Percentiles rank a stretch among this genome's conserved stretches.
These are phyloP conservation scores for Cryphonectria japonica DNA, from an alignment of 2,329 filamentous ascomycete genomes.

Conservation along the genomic window DNA sequence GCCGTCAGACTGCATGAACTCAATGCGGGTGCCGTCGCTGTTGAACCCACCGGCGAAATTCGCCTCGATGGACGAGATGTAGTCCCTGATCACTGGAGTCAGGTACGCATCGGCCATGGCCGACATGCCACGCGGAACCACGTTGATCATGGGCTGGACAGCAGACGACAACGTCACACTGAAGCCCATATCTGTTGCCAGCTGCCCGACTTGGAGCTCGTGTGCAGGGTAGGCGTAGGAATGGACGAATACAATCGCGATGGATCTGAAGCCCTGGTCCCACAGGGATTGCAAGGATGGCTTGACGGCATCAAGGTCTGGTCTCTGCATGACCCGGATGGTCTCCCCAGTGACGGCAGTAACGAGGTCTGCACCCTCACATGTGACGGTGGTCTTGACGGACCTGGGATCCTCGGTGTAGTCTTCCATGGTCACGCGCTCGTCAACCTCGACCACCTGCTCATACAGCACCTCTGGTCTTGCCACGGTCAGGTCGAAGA, in stretches of 20 bases:
- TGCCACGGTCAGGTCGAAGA: constrained; percentile 35
- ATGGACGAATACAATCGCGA: constrained; percentile 71
- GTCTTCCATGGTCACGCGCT: constrained; percentile 29
- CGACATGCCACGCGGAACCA: constrained; percentile 49
- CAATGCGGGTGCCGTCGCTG: constrained; percentile 55
- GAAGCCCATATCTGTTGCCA: constrained; percentile 47
- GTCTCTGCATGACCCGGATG: constrained; percentile 22
- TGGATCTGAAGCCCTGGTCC: constrained; percentile 47
- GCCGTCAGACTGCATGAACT: constrained; percentile 71
- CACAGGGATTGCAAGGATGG: constrained; percentile 16
- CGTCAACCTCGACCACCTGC: constrained; percentile 29
- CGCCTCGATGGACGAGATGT: constrained; percentile 41
- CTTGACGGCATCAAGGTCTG: constrained; percentile 16
- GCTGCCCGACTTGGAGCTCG: constrained; percentile 41
- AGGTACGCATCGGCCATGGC: constrained; percentile 50
- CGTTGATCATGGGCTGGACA: constrained; percentile 48
- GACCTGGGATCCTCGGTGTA: constrained; percentile 26
- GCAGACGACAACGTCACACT: constrained; percentile 43
- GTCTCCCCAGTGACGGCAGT: constrained; percentile 23
- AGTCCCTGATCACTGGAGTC: constrained; percentile 47
- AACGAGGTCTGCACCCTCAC: constrained; percentile 15
- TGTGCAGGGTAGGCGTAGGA: constrained; percentile 72
- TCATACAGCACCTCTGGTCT: constrained; percentile 29
- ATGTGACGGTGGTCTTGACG: constrained; percentile 2
- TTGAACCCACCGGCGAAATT: constrained; percentile 44